Evolutionary conservation across 225 moss, liverwort and hornwort species (phyloP), one percentile per base, ranked within the genome.

Genomic region (Pseudoscleropodium purum): DNA sequence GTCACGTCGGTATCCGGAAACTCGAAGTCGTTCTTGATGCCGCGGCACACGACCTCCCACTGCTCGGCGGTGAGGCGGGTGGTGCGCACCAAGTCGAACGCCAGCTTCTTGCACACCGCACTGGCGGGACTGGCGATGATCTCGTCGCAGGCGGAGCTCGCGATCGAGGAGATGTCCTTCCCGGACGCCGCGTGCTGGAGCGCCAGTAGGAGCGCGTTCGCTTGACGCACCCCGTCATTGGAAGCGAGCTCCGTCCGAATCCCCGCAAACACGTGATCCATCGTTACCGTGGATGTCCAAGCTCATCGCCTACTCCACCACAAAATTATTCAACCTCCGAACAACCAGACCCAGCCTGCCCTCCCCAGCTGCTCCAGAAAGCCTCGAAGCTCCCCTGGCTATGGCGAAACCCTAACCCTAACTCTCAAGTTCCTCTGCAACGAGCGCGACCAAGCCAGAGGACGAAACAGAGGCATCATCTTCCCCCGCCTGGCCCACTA

Each of bases 61-160:
- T 97, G 99, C 88, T 99, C 97, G 33, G 96, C 91, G 18, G 96
- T 97, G 20, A 99, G 82, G 41, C 99, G 95, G 34, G 99, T 99
- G 84, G 93, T 93, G 11, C 97, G 90, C 47, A 99, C 91, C 70
- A 99, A 92, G 63, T 99, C 97, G 75, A 99, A 99, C 11, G 99
- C 99, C 69, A 99, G 94, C 90, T 99, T 99, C 94, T 99, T 99
- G 78, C 99, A 99, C 45, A 99, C 96, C 5, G 99, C 97, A n/a
- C 99, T 99, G 24, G 97, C 97, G 11, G 99, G 97, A 79, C 96
- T 96, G 85, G 99, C 99, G 57, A 99, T 99, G 75, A 99, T 97
- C 92, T 99, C 99, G 68, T 99, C 99, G 91, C 97, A 99, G 26
- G 99, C 97, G 61, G 96, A 89, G 83, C 92, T 94, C 25, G 97